Evolutionary conservation across 805 yeast genomes (phyloP).

Genomic region (Lachancea cidri): DNA sequence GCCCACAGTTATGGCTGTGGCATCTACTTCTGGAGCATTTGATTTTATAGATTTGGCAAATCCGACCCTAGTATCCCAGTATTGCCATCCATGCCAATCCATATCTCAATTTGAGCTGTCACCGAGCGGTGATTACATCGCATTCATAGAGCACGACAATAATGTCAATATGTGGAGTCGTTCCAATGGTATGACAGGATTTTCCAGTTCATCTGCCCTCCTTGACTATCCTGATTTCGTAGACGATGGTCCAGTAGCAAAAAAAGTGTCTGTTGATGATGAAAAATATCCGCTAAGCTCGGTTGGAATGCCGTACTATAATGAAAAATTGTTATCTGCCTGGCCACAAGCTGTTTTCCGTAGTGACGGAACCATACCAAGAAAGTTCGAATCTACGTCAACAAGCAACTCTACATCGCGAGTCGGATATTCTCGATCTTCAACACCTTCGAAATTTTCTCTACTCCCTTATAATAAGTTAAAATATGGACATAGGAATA

Average conservation of each 20-base stretch:
- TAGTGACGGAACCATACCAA: constrained; percentile 57
- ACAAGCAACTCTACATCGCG: not conserved
- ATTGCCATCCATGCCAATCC: constrained; percentile 33
- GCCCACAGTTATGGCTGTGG: constrained; percentile 69
- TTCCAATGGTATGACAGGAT: constrained; percentile 17
- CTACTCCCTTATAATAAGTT: constrained; percentile 51
- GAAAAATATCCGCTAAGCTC: constrained; percentile 53
- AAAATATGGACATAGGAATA: constrained; percentile 55
- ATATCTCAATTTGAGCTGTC: constrained; percentile 33
- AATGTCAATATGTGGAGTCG: constrained; percentile 37
- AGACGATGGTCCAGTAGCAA: constrained; percentile 30
- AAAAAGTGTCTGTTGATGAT: constrained; percentile 37
- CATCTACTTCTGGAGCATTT: constrained; percentile 73
- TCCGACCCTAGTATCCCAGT: constrained; percentile 45
- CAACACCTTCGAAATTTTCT: constrained; percentile 33
- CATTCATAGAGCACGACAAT: constrained; percentile 61
- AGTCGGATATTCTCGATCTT: constrained; percentile 4
- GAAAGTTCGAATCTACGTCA: constrained; percentile 39
- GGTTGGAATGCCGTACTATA: constrained; percentile 85
- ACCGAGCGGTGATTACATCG: constrained; percentile 68
- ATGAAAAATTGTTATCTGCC: constrained; percentile 68
- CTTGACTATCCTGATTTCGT: constrained; percentile 53
- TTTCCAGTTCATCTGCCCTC: constrained; percentile 35
- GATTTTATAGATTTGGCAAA: constrained; percentile 81
- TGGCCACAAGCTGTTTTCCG: constrained; percentile 68